Evolutionary conservation across 805 yeast species (phyloP).

Genomic region (Sugiyamaella lignohabitans): DNA sequence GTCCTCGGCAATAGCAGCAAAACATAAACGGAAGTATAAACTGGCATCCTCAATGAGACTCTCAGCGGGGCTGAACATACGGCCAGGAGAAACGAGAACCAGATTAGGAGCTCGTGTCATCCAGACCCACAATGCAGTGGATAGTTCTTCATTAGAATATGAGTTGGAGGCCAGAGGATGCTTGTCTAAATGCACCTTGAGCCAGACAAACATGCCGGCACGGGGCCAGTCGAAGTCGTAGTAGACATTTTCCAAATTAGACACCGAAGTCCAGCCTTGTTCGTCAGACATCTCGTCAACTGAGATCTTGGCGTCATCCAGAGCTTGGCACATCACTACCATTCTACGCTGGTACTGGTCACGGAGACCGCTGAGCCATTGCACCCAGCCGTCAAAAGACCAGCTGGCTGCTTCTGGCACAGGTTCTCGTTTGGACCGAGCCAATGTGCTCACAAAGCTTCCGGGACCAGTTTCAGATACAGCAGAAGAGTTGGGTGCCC

Average conservation of each 20-base stretch:
- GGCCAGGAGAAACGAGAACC: constrained; percentile 16
- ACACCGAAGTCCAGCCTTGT: constrained; percentile 9
- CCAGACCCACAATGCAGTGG: constrained; percentile 15
- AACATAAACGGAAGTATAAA: constrained; percentile 16
- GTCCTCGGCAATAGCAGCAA: constrained; percentile 17
- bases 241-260: neutral
- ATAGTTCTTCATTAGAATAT: constrained; percentile 10
- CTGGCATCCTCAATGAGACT: constrained; percentile 6
- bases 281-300: constrained; percentile 24
- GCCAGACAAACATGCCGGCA: constrained; percentile 49
- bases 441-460: neutral
- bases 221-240: constrained; percentile 32
- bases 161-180: constrained; percentile 34
- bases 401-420: constrained; percentile 3
- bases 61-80: constrained; percentile 12
- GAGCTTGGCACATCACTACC: constrained; percentile 72
- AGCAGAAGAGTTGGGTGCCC: constrained; percentile 45
- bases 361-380: constrained; percentile 74
- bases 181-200: constrained; percentile 43
- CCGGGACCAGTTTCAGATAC: neutral
- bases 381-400: constrained; percentile 42
- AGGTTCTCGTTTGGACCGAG: neutral
- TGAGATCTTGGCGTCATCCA: constrained; percentile 41
- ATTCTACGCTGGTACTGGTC: constrained; percentile 77
- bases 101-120: constrained; percentile 12